Evolutionary conservation across 768 basidiomycete species (phyloP).

Genomic region (Mycena epipterygia): DNA sequence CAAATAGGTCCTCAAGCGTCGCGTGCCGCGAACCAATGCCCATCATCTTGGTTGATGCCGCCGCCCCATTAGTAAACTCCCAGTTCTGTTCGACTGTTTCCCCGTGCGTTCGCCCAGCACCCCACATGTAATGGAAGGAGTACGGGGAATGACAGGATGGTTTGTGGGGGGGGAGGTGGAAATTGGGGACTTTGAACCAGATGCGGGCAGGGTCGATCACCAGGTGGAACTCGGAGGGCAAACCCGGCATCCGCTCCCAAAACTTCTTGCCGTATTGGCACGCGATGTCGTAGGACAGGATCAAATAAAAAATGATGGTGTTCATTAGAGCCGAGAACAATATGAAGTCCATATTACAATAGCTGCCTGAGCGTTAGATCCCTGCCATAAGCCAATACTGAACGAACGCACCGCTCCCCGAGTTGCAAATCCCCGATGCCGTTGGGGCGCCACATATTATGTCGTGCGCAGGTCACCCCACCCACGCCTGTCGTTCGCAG

Average conservation of each 20-base stretch:
- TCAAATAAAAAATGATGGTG: background rate
- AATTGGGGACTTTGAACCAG: conserved; percentile 39
- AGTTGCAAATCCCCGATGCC: conserved; percentile 38
- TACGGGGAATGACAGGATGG: conserved; percentile 30
- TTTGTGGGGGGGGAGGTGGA: conserved; percentile 37
- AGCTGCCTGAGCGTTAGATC: background rate
- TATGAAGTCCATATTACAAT: conserved; percentile 23
- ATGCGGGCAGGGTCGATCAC: background rate
- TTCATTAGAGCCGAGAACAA: background rate
- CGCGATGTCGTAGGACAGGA: conserved; percentile 40
- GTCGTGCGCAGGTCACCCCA: conserved; percentile 26
- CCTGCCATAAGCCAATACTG: background rate
- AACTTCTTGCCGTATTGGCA: conserved; percentile 38
- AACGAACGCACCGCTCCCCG: conserved; percentile 33
- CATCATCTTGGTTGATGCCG: conserved; percentile 38
- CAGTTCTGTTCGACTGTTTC: too few species aligned
- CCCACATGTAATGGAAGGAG: conserved; percentile 22
- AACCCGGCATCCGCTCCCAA: conserved; percentile 5
- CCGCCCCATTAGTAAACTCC: conserved; percentile 35
- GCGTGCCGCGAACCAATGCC: conserved; percentile 21
- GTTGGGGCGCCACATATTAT: too few species aligned
- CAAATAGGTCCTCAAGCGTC: background rate
- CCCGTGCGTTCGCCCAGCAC: conserved; percentile 35
- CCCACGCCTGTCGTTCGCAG: conserved; percentile 27
- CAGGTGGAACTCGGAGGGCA: background rate